Percentiles rank a stretch among this genome's conserved stretches.
These are phyloP conservation scores for Aspergillus awamori DNA, from an alignment of 2,329 filamentous ascomycete species.

Conservation along the genomic window DNA sequence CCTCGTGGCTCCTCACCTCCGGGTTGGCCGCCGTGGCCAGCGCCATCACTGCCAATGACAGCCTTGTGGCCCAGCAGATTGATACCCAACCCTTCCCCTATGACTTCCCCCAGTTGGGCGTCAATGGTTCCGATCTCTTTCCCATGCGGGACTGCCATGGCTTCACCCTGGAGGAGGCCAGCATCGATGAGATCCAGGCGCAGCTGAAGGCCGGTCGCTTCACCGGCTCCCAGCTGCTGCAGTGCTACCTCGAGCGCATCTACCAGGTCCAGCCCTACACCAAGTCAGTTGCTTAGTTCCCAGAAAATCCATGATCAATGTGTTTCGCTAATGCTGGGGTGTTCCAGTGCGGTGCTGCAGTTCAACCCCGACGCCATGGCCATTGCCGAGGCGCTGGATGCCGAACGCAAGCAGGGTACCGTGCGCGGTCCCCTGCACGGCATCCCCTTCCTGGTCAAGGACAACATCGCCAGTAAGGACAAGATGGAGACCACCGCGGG, in stretches of 20 bases:
- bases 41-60: constrained; percentile 18
- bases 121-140: constrained; percentile 50
- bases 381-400: constrained; percentile 65
- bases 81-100: constrained; percentile 35
- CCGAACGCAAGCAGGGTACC: constrained; percentile 59
- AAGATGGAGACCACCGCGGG: constrained; percentile 75
- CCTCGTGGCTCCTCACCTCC: constrained; percentile 18
- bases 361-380: constrained; percentile 67
- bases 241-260: constrained; percentile 65
- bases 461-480: constrained; percentile 67
- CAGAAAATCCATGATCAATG: no score
- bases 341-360: constrained; percentile 56
- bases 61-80: constrained; percentile 38
- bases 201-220: constrained; percentile 59
- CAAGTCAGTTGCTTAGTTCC: constrained; percentile 58
- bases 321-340: no score
- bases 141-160: constrained; percentile 65
- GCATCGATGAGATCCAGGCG: constrained; percentile 67
- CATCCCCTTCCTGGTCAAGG: constrained; percentile 75
- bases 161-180: constrained; percentile 68
- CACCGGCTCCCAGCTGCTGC: constrained; percentile 60
- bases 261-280: constrained; percentile 67
- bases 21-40: constrained; percentile 24
- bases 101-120: constrained; percentile 43
- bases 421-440: constrained; percentile 71